A percentile compares a stretch with the other conserved stretches of the same genome.
These are phyloP conservation scores for Mycena filopes DNA, from an alignment of 768 basidiomycete species.

Conservation along the genomic window DNA sequence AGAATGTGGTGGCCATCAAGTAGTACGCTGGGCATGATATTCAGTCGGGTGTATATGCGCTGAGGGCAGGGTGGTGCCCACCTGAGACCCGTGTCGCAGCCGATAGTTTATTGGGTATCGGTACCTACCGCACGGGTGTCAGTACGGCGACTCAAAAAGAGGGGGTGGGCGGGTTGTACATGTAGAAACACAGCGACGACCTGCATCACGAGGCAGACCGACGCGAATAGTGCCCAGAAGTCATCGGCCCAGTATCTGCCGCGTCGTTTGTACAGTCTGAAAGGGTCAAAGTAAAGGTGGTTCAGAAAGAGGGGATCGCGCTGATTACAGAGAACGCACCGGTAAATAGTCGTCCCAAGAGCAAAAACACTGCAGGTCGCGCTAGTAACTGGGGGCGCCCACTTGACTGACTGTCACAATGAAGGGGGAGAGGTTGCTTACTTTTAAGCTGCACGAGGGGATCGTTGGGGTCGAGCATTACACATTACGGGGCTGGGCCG, in stretches of 20 bases:
- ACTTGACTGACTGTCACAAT: not conserved
- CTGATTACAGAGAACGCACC: not conserved
- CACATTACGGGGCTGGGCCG: too few species aligned
- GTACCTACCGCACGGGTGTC: not conserved
- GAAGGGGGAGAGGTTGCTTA: not conserved
- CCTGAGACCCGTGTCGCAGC: conserved; percentile 16
- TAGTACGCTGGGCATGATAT: not conserved
- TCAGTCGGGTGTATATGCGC: not conserved
- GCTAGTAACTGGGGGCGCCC: not conserved
- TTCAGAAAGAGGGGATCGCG: not conserved
- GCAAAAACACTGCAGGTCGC: not conserved
- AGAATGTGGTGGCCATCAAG: conserved; percentile 47
- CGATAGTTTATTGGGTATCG: conserved; percentile 18
- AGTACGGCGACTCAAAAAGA: not conserved
- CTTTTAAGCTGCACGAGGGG: not conserved
- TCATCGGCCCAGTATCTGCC: conserved; percentile 7
- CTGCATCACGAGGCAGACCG: not conserved
- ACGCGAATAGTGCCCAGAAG: conserved; percentile 2
- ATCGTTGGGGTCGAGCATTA: not conserved
- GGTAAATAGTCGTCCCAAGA: not conserved
- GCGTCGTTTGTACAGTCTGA: not conserved
- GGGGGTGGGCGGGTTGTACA: not conserved
- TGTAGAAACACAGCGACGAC: conserved; percentile 11
- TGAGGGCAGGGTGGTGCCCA: not conserved
- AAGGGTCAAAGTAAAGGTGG: too few species aligned